These are phyloP conservation scores for Chloris gayana DNA, from an alignment of 176 grass and related monocot genomes.

Conservation along the genomic window DNA sequence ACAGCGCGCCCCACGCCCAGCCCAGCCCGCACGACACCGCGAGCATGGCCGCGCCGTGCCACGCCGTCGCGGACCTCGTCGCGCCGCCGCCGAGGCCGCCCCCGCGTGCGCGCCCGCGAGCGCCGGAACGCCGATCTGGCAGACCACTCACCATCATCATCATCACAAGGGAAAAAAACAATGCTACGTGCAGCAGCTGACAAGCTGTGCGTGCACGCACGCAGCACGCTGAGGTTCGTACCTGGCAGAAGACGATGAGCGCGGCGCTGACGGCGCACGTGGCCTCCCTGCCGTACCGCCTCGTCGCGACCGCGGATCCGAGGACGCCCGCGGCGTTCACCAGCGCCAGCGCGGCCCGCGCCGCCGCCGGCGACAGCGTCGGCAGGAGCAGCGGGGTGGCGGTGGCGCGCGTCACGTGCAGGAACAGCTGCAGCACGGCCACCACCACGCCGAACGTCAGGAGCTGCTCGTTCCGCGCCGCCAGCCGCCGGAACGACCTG, in stretches of 20 bases:
- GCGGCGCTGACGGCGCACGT: slow-evolving; percentile 22
- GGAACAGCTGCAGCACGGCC: background rate
- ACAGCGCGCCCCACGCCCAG: slow-evolving; percentile 45
- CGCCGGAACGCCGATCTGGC: slow-evolving; percentile 7
- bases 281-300: slow-evolving; percentile 16
- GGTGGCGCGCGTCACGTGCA: background rate
- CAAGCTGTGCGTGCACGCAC: too few relatives aligned
- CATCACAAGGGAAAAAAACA: too few relatives aligned
- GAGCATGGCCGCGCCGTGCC: background rate
- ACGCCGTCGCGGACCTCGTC: background rate
- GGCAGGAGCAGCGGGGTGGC: background rate
- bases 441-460: slow-evolving; percentile 10
- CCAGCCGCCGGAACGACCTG: background rate
- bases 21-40: slow-evolving; percentile 23
- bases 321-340: slow-evolving; percentile 32
- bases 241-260: slow-evolving; percentile 20
- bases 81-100: background rate
- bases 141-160: background rate
- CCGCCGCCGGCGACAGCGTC: background rate
- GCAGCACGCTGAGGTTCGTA: too few relatives aligned
- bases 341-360: background rate
- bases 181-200: too few relatives aligned
- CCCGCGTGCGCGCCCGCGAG: background rate
- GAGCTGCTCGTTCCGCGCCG: background rate
- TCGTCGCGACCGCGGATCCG: slow-evolving; percentile 9